These are phyloP conservation scores for Xylariomycetidae sp. DNA, from an alignment of 2,329 filamentous ascomycete species.

Conservation along the genomic window DNA sequence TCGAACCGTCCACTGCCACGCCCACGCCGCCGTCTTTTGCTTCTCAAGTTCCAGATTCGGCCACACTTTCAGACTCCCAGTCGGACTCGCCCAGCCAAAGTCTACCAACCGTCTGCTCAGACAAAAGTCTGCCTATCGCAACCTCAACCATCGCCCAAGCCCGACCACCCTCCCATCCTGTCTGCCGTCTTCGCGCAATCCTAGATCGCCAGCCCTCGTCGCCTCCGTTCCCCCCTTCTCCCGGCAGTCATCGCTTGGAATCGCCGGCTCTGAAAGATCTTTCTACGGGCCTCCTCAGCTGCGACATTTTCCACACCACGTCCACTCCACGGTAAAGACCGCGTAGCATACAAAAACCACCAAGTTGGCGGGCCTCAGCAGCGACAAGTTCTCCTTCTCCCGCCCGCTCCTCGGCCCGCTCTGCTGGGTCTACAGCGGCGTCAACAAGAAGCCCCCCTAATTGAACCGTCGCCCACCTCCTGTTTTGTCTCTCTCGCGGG, in stretches of 20 bases:
- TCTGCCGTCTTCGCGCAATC: background rate
- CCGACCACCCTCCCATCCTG: conserved; percentile 3
- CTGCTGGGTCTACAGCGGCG: conserved; percentile 92
- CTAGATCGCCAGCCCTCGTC: too few relatives aligned
- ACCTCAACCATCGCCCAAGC: too few relatives aligned
- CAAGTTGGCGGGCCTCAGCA: conserved; percentile 90
- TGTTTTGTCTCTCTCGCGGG: too few relatives aligned
- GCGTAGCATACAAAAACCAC: conserved; percentile 42
- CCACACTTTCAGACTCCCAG: too few relatives aligned
- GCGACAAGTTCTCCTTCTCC: conserved; percentile 65
- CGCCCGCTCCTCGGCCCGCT: conserved; percentile 89
- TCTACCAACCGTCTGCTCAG: too few relatives aligned
- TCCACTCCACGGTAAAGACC: conserved; percentile 21
- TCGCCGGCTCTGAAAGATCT: conserved; percentile 1
- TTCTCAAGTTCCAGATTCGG: too few relatives aligned
- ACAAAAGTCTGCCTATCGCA: too few relatives aligned
- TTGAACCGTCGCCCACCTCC: conserved; percentile 38
- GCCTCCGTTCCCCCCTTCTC: background rate
- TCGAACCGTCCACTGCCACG: too few relatives aligned
- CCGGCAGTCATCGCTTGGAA: background rate
- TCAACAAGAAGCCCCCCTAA: conserved; percentile 98
- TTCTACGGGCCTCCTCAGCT: conserved; percentile 7
- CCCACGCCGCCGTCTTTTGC: too few relatives aligned
- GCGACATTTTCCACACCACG: conserved; percentile 20
- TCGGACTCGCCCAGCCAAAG: too few relatives aligned